A percentile compares a stretch with the other conserved stretches of the same genome.
These are phyloP conservation scores for Suillus tomentosus DNA, from an alignment of 768 basidiomycete genomes.

Conservation along the genomic window DNA sequence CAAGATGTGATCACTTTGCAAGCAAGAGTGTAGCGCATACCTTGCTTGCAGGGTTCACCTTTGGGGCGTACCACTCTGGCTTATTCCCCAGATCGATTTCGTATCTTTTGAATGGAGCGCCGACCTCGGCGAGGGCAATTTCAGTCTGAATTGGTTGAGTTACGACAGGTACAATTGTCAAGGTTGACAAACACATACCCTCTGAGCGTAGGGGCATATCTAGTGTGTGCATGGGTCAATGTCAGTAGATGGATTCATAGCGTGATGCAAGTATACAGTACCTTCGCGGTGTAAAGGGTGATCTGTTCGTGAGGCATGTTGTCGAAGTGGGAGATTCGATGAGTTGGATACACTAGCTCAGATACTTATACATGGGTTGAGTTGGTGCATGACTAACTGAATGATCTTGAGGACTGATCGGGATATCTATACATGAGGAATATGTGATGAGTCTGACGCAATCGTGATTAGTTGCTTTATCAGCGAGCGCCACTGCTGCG, in stretches of 20 bases:
- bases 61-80: conserved; percentile 66
- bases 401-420: not conserved
- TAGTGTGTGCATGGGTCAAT: conserved; percentile 21
- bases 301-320: conserved; percentile 26
- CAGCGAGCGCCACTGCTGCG: too few species aligned
- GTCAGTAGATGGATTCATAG: conserved; percentile 1
- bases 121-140: conserved; percentile 61
- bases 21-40: conserved; percentile 33
- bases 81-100: conserved; percentile 67
- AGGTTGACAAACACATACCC: conserved; percentile 36
- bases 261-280: conserved; percentile 18
- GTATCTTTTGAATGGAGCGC: conserved; percentile 48
- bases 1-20: not conserved
- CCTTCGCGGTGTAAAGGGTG: conserved; percentile 52
- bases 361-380: not conserved
- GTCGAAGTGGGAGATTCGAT: not conserved
- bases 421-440: too few species aligned
- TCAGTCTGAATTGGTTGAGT: conserved; percentile 42
- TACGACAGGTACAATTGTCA: not conserved
- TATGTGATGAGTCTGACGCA: too few species aligned
- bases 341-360: not conserved
- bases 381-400: not conserved
- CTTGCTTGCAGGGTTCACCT: conserved; percentile 69
- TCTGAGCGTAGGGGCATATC: conserved; percentile 62
- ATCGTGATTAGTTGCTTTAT: too few species aligned